Percentiles rank a stretch among this genome's conserved stretches.
Conservation (phyloP, 805 yeast species). For the Zygoascus biomembranicola region DNA sequence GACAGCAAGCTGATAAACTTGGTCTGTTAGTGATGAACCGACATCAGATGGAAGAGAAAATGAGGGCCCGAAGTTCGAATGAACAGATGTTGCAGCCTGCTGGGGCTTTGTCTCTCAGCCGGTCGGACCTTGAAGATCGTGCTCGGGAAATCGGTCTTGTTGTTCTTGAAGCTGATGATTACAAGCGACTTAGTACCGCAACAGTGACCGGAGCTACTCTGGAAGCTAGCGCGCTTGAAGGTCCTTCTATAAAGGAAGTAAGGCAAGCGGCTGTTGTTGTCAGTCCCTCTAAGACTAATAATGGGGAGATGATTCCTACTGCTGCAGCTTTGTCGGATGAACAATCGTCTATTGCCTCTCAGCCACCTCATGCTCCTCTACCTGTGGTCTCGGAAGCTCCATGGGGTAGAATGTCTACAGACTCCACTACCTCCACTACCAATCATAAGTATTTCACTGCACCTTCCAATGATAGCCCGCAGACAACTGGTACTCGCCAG, state of each 20-base stretch:
- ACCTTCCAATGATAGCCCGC: neutral
- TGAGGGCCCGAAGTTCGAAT: neutral
- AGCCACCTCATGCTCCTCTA: conserved; percentile 3
- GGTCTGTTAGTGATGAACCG: neutral
- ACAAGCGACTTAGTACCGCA: conserved; percentile 7
- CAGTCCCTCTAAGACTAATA: neutral
- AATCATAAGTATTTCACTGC: neutral
- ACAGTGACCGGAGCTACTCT: neutral
- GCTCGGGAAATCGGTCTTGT: conserved; percentile 18
- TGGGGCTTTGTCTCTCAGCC: neutral
- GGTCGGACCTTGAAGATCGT: conserved; percentile 5
- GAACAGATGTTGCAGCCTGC: neutral
- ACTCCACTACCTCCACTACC: neutral
- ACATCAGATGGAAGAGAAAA: neutral
- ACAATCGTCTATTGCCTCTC: neutral
- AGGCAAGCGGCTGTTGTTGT: neutral
- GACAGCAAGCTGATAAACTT: neutral
- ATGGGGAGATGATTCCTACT: neutral
- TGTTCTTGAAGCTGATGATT: conserved; percentile 27
- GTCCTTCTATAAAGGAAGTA: neutral
- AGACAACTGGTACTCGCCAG: neutral
- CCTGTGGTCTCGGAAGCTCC: conserved; percentile 1
- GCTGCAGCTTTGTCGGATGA: neutral
- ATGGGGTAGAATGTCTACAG: neutral
- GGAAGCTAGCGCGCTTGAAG: conserved; percentile 6